Base-by-base conservation (phyloP, 441 rosid genomes). In the Jatropha podagrica region DNA sequence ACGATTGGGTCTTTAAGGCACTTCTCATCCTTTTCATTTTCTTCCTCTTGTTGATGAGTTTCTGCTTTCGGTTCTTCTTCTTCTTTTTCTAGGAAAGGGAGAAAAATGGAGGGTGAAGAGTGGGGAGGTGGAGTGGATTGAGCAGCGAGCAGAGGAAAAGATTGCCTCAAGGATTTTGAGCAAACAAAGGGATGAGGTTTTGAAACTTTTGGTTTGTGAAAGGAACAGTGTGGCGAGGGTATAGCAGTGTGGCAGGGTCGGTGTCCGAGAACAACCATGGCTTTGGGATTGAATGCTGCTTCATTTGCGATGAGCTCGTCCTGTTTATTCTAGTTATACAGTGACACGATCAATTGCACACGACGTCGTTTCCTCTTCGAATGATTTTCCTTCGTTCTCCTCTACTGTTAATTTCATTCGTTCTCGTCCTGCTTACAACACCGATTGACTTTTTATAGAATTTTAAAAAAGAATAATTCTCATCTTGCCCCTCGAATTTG, bases 41-140 rank as follows among this genome's bases (percentile, higher is more conserved):
- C 81, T 0, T 63, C 3, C 14, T 13, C 26, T 5, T 65, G 66
- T 18, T 55, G 38, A 5, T 41, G 38, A 3, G 7, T 59, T 44
- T 52, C 60, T 68, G 80, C 41, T 75, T 70, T 2, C 81, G 81
- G 18, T 12, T 12, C 26, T 15, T 59, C 69, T 23, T 76, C 68
- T 37, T 76, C 74, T 56, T 86, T 79, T 54, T 90, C 80, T 62
- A 92, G 88, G 18, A 77, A 71, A 66, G 91, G 79, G 27, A 88
- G 88, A 80, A 89, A 90, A 52, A 89, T 90, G 70, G 88, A 59
- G 65, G 88, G 59, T 14, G 87, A 75, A 61, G 91, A 80, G 56
- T 65, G 77, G 15, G 87, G 58, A 12, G 83, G 5, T 13, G 78
- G 76, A 65, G 74, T 32, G 23, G 70, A 41, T 13, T 64, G 75